Base-by-base conservation (phyloP, 257 asterid genomes). In the Solanum medicagineum region DNA sequence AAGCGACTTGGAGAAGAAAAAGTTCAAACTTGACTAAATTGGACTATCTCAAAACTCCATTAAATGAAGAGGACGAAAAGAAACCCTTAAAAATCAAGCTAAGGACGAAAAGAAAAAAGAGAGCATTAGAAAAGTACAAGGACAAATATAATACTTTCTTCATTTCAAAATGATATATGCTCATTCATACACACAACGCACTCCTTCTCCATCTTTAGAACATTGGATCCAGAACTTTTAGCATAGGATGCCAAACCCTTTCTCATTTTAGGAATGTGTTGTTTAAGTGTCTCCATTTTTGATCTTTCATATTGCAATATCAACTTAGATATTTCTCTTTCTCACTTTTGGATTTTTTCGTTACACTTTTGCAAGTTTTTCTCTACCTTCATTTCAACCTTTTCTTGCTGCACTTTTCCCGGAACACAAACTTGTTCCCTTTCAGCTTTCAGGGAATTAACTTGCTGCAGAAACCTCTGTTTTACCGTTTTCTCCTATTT, bases 401-500 rank as follows among this genome's bases (percentile, higher is more conserved):
- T 90, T 42, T 89, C 91, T 54, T 84, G 92, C 83, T 36, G 0
- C 6, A 36, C 40, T 36, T 36, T 36, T 36, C 40, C 6, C 6
- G 3, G 6, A 4, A 36, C 87, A 10, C 80, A 85, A 20, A 59
- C 90, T 63, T 87, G 89, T 83, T 91, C 92, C 40, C 75, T 88
- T 89, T 89, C 86, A 55, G 40, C 86, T 85, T 84, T 91, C 71
- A 89, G 5, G 45, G 80, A n/a, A 26, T 83, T 89, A 2, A 87
- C 88, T 65, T 85, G 88, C 24, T 20, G 80, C n/a, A 70, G 45
- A 49, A 53, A 68, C 79, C 83, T 89, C 10, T 53, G 45, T 53
- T 88, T 92, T 88, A 91, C 96, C 90, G 80, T 91, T 85, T 89
- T 93, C 89, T 89, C 97, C 82, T 92, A 93, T 89, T 86, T 92